Evolutionary conservation across 257 asterid species (phyloP).

Genomic region (Ligustrum vulgare): DNA sequence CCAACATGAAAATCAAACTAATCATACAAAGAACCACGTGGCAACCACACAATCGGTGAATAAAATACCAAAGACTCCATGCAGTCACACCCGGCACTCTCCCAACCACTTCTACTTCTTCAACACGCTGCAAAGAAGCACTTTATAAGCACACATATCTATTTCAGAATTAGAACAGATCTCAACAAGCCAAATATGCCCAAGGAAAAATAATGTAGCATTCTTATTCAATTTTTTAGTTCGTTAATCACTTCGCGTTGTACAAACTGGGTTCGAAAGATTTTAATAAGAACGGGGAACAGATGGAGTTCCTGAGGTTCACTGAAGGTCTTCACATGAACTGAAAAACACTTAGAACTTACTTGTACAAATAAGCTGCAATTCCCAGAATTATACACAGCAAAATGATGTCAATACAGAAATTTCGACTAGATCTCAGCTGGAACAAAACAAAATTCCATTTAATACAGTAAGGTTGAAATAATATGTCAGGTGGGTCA

Average conservation of each 20-base stretch:
- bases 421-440: conserved; percentile 96
- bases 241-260: too few species aligned
- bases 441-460: conserved; percentile 34
- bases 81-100: conserved; percentile 9
- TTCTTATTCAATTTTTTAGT: not conserved
- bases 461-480: not conserved
- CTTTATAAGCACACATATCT: conserved; percentile 20
- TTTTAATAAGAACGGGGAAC: too few species aligned
- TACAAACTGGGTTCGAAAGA: too few species aligned
- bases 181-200: not conserved
- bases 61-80: conserved; percentile 10
- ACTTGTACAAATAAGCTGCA: conserved; percentile 95
- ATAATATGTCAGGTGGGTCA: not conserved
- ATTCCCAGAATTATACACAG: conserved; percentile 88
- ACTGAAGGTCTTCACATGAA: too few species aligned
- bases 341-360: conserved; percentile 32
- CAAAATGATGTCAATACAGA: conserved; percentile 88
- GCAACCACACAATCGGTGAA: conserved; percentile 22
- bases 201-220: not conserved
- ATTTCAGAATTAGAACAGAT: not conserved
- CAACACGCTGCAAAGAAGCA: conserved; percentile 49
- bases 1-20: conserved; percentile 17
- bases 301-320: too few species aligned
- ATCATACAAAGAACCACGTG: conserved; percentile 25
- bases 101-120: conserved; percentile 30